Conservation (phyloP, 1,284 basidiomycete genomes). For the Neotropicomus parvogracilis region DNA sequence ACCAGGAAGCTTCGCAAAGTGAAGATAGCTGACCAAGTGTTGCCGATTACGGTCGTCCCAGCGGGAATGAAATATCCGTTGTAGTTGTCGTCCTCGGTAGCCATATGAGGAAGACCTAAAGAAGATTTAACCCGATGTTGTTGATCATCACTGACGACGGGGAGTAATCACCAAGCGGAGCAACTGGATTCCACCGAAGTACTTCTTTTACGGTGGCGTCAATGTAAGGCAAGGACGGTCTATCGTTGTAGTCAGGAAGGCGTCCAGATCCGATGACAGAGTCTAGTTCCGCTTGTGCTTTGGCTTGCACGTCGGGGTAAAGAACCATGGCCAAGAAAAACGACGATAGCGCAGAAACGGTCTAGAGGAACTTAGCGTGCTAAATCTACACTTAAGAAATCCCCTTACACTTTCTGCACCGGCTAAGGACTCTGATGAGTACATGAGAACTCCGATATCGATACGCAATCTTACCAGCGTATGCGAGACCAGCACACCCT, state of each 20-base stretch:
- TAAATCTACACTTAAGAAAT: not conserved
- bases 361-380: constrained; percentile 32
- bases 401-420: constrained; percentile 32
- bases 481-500: constrained; percentile 33
- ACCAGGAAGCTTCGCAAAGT: not conserved
- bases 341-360: constrained; percentile 42
- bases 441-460: not conserved
- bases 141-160: constrained; percentile 11
- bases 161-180: constrained; percentile 41
- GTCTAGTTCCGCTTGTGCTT: constrained; percentile 46
- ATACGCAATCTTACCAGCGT: constrained; percentile 26
- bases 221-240: constrained; percentile 42
- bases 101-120: constrained; percentile 44
- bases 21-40: constrained; percentile 35
- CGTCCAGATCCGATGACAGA: constrained; percentile 38
- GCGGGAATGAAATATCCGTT: constrained; percentile 41
- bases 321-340: constrained; percentile 50
- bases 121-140: constrained; percentile 10
- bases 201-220: constrained; percentile 47
- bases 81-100: constrained; percentile 38
- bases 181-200: constrained; percentile 51
- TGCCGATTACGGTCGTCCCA: constrained; percentile 38
- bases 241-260: constrained; percentile 46
- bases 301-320: constrained; percentile 44
- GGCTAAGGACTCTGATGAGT: constrained; percentile 21